Percentiles rank a stretch among this genome's conserved stretches.
phyloP scores from a whole-genome alignment of 768 basidiomycete species.

The Xanthoconium purpureum region DNA sequence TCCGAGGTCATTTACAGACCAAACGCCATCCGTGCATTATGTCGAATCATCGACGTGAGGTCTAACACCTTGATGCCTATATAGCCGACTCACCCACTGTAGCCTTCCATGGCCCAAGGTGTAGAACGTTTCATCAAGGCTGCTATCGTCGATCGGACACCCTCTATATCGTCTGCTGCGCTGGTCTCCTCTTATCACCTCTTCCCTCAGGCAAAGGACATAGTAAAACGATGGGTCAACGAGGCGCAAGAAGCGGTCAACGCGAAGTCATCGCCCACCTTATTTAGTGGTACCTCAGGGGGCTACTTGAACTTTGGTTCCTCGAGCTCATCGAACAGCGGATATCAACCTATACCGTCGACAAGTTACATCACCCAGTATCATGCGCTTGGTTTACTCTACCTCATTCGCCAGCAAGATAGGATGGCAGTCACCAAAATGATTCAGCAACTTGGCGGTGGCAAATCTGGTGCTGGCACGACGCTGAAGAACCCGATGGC shows the following conservation, averaged over 20 bases:
- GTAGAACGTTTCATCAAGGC: constrained; percentile 99
- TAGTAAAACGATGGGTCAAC: constrained; percentile 99
- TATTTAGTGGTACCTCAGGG: constrained; percentile 56
- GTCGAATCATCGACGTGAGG: constrained; percentile 94
- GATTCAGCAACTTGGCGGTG: constrained; percentile 95
- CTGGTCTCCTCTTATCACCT: constrained; percentile 97
- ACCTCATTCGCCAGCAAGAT: constrained; percentile 94
- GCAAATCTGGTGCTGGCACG: constrained; percentile 78
- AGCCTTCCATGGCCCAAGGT: constrained; percentile 99
- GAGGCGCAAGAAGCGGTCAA: constrained; percentile 96
- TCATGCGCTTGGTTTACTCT: constrained; percentile 90
- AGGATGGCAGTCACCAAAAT: constrained; percentile 99
- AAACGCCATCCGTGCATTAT: constrained; percentile 94
- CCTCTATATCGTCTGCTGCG: constrained; percentile 93
- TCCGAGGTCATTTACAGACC: constrained; percentile 98
- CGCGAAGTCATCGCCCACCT: constrained; percentile 72
- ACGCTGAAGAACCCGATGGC: constrained; percentile 95
- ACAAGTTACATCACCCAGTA: constrained; percentile 96
- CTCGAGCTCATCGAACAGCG: constrained; percentile 48
- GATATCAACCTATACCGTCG: constrained; percentile 78
- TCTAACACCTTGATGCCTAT: constrained; percentile 35
- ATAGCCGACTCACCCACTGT: constrained; percentile 9
- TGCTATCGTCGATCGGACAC: constrained; percentile 95
- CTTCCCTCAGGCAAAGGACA: constrained; percentile 89
- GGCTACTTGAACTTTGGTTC: constrained; percentile 74